These are phyloP conservation scores for Epicoccum nigrum DNA, from an alignment of 2,329 filamentous ascomycete genomes.

Conservation along the genomic window DNA sequence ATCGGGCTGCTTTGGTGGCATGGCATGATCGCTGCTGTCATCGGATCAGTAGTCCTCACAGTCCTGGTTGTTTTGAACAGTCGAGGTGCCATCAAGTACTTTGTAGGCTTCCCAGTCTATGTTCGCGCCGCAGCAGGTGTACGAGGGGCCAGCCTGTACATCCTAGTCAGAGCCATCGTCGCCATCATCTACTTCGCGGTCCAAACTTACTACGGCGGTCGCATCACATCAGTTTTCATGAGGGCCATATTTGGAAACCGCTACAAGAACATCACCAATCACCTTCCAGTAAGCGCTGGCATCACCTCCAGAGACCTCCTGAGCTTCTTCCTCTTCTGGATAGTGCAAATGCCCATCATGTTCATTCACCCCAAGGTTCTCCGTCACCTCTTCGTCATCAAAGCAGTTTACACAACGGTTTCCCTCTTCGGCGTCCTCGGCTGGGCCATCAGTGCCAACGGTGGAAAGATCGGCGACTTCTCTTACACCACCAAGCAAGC, in stretches of 20 bases:
- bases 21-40: conserved; percentile 25
- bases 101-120: conserved; percentile 27
- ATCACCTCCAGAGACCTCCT: conserved; percentile 44
- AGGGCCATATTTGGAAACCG: conserved; percentile 26
- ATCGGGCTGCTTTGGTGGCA: conserved; percentile 30
- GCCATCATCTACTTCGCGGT: conserved; percentile 29
- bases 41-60: conserved; percentile 25
- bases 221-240: conserved; percentile 31
- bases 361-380: conserved; percentile 34
- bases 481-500: conserved; percentile 26
- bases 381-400: conserved; percentile 27
- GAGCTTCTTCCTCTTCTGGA: conserved; percentile 35
- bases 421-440: conserved; percentile 26
- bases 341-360: conserved; percentile 35
- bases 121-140: conserved; percentile 27
- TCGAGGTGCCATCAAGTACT: conserved; percentile 28
- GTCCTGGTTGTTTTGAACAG: conserved; percentile 26
- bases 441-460: conserved; percentile 30
- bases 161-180: conserved; percentile 25
- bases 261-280: conserved; percentile 50
- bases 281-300: conserved; percentile 52
- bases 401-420: conserved; percentile 24
- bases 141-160: conserved; percentile 26
- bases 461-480: conserved; percentile 25
- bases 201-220: conserved; percentile 28